Evolutionary conservation across 495 filamentous ascomycete species (phyloP), one percentile per base, ranked within the genome.

Genomic region (Aspergillus homomorphus): DNA sequence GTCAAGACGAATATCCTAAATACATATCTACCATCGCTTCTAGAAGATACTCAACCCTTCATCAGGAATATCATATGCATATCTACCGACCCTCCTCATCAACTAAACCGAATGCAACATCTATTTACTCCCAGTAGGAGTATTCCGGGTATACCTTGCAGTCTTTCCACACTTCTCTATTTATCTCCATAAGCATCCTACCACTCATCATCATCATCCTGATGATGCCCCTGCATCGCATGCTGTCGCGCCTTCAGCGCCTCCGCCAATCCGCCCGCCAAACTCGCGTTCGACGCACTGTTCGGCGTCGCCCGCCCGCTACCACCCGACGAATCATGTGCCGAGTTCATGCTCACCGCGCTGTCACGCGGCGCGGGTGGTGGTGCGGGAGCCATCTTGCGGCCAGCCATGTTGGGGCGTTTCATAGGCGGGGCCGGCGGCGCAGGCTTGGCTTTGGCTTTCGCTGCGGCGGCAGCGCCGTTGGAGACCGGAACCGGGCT

Each of bases 351-450:
- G 66, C 89, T 91, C 65, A 88, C 86, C 2, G 85, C 84, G 56
- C 84, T 90, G 62, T 90, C 89, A 5, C 86, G 76, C 4, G 84
- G 85, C 50, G 87, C 85, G 10, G 84, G 75, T 4, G 81, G 79
- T 10, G 84, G 80, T 0, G 81, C 75, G 0, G 87, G 83, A 0
- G 81, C 76, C 3, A 85, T 81, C 60, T 91, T 90, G 64, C 86
- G 89, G 51, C 83, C 84, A 15, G 73, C 73, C 69, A 76, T 74
- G 62, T 70, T 77, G 38, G 94, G 93, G n/a, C 93, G 81, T 76
- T 97, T 98, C 10, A 85, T 85, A 0, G 93, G 92, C 0, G 93
- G 92, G 51, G 88, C 85, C 1, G 91, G 92, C 2, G 91, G 89
- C 0, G 82, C 81, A 0, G 90, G 87, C 66, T 92, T 96, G 52